Base-by-base conservation (phyloP, 352 stramenopile genomes). In the Phytopythium helicoides region DNA sequence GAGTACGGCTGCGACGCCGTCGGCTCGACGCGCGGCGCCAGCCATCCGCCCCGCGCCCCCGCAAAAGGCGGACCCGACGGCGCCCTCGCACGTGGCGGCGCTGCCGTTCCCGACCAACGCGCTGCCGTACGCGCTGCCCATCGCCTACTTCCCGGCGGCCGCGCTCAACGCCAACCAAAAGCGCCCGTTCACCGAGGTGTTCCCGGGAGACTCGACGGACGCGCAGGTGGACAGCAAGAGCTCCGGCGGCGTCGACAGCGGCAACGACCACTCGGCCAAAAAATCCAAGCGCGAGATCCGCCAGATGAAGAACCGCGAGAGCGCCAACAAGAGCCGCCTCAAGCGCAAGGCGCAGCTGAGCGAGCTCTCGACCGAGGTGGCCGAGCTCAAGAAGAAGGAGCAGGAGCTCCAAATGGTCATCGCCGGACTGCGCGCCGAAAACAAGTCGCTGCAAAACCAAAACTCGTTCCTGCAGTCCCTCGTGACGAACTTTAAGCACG, bases 221-320 rank as follows among this genome's bases (percentile, higher is more conserved):
- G 25, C 42, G 11, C 23, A 37, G 42, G 42, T 4, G 23, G 44
- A 14, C 26, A 12, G 44, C n/a, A 38, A 38, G 25, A 14, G 26
- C n/a, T 6, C 55, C 25, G 33, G 40, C 19, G 64, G 70, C 37
- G 52, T 45, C 7, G 37, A 45, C 34, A 14, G 34, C 23, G 21
- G 21, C 15, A 18, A 35, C 50, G 56, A 62, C 39, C 47, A 64
- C 34, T 61, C 66, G 31, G 39, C 61, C 22, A 89, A 88, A 53
- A 87, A 87, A 22, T 87, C 81, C 6, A 93, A 91, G 71, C 73
- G 80, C 18, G 82, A 89, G 58, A 89, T 91, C 44, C 80, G 82
- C 3, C 74, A 91, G 60, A 93, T 93, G 82, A 93, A 93, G 57
- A 93, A 93, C 70, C 73, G 82, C 36, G 82, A 93, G 52, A 93